phyloP scores from a whole-genome alignment of 495 filamentous ascomycete genomes.

The Entonaema liquescens region DNA sequence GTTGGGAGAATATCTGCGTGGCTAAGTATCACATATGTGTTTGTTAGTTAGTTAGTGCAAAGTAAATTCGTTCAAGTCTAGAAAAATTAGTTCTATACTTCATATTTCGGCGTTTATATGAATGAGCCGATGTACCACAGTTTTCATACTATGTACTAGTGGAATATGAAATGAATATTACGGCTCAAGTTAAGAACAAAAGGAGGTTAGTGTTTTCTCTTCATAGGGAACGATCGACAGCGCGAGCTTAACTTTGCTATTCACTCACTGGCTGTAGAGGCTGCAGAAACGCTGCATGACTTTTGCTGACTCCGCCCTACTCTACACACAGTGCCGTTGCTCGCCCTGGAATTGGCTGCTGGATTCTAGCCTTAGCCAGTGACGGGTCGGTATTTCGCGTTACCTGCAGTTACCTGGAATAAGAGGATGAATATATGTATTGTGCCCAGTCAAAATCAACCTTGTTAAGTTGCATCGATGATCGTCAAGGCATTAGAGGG shows the following conservation, averaged over 20 bases:
- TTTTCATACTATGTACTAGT: constrained; percentile 19
- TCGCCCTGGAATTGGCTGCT: constrained; percentile 35
- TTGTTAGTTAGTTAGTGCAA: neutral
- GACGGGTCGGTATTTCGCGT: constrained; percentile 25
- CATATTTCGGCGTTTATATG: neutral
- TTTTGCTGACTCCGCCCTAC: constrained; percentile 39
- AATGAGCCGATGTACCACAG: neutral
- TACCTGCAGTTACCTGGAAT: constrained; percentile 31
- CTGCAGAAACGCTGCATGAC: constrained; percentile 40
- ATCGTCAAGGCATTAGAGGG: constrained; percentile 36
- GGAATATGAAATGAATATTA: constrained; percentile 31
- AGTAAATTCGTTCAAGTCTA: neutral
- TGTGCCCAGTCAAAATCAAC: constrained; percentile 28
- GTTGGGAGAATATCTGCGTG: no score
- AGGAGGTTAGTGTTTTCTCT: constrained; percentile 23
- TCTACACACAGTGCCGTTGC: constrained; percentile 32
- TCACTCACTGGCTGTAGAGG: constrained; percentile 34
- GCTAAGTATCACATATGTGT: neutral
- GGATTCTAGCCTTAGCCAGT: constrained; percentile 28
- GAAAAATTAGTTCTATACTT: neutral
- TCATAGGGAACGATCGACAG: constrained; percentile 34
- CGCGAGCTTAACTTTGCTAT: constrained; percentile 33
- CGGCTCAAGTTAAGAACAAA: constrained; percentile 34
- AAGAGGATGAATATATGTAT: constrained; percentile 23
- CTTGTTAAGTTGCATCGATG: constrained; percentile 33